Base-by-base conservation (phyloP, 257 asterid genomes). In the Orobanche coerulescens region DNA sequence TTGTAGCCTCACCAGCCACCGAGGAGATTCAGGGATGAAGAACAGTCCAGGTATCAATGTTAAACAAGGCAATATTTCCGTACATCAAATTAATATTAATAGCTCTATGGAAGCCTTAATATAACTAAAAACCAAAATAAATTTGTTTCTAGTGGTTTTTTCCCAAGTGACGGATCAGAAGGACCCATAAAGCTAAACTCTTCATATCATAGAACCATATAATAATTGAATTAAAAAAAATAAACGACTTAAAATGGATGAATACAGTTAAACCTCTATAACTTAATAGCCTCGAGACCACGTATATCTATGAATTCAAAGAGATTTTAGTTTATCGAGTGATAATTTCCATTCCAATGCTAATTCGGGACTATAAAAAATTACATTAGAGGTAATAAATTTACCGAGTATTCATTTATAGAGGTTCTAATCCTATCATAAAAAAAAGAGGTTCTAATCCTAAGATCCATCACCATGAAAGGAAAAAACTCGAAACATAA, bases 1-100 rank as follows among this genome's bases (percentile, higher is more conserved):
- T 63, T n/a, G 30, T 11, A 66, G 65, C 31, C 94, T 81, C 82
- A 88, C 98, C 98, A 92, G 80, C 98, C 98, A 92, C 73, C 96
- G 79, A 77, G 98, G 98, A 74, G 88, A 83, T 67, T 83, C 91
- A 0, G 91, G 91, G 62, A 83, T 75, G 81, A 83, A 77, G 75
- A 83, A 83, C 28, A 83, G 76, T 44, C 81, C 87, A 16, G 87
- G 83, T 25, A 83, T 79, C 80, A 81, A 49, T 57, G 78, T 36
- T 23, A 79, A 71, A 72, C 85, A 82, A 12, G 87, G 87, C 56
- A 81, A 67, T 64, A 37, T 71, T 30, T 84, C 87, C 78, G 78
- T 43, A 3, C 64, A 70, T 40, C 10, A 58, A 62, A 46, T 19
- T n/a, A 47, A 55, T 5, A 54, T 14, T 12, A 36, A 43, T 67